Evolutionary conservation across 306 rosid genomes (phyloP), one percentile per base, ranked within the genome.

Genomic region (apple (Malus domestica)): DNA sequence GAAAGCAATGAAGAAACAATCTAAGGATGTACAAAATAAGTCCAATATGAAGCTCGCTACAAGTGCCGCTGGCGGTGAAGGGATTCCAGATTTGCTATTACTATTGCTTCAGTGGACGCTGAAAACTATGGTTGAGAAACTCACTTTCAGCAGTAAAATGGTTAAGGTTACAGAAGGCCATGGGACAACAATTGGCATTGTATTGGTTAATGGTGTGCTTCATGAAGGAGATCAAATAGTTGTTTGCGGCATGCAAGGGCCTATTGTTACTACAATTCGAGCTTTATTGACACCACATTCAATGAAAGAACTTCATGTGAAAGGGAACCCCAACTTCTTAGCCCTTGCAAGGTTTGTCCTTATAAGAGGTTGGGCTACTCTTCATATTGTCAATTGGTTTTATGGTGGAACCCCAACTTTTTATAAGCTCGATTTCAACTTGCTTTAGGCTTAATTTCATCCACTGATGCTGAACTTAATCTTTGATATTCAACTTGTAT

Each of bases 241-340:
- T 38, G 42, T 38, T 38, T 5, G 18, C 7, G 54, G 16, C 54
- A 30, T 30, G 33, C 5, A 95, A 98, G 97, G 90, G 12, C 93
- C 99, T 60, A 90, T 95, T 86, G 99, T 86, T 67, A 58, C 99
- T 42, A 19, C 92, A 30, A 92, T 95, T 83, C 93, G 99, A 77
- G 97, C 99, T 58, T 81, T 95, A 54, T 87, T 95, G 85, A 92
- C 98, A 22, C 98, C 99, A 22, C 99, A 95, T 86, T 97, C 96
- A 23, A 92, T 92, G 97, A 92, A 95, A 85, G 97, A 95, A 81
- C 97, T 92, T 64, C 97, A 97, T 75, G 92, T 95, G 73, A 95
- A 92, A 97, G 99, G 33, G 4, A 30, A 30, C 5, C 33, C 33
- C 33, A 30, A 30, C 33, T 30, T 30, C 33, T 30, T 30, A 30